phyloP scores from a whole-genome alignment of 352 stramenopile species.

The Aphanomyces stellatus region DNA sequence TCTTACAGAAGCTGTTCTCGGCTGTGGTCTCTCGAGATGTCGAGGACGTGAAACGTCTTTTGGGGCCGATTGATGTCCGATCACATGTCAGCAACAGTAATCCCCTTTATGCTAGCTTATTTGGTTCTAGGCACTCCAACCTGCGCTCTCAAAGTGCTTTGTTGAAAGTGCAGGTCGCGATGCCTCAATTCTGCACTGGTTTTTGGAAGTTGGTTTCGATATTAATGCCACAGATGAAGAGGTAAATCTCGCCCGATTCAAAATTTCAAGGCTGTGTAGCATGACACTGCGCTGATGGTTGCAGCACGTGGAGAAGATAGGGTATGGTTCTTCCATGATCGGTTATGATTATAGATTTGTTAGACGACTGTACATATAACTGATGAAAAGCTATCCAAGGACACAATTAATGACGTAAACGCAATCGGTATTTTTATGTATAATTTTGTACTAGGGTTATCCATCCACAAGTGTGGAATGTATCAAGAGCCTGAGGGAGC shows the following conservation, averaged over 20 bases:
- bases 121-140: neutral
- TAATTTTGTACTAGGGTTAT: no score
- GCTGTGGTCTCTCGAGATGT: neutral
- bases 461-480: neutral
- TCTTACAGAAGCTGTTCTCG: neutral
- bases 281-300: neutral
- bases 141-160: neutral
- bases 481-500: neutral
- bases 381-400: no score
- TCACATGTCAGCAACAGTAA: neutral
- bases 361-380: no score
- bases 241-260: neutral
- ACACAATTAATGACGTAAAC: no score
- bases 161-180: neutral
- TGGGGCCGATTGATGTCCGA: neutral
- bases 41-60: neutral
- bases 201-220: neutral
- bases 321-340: neutral
- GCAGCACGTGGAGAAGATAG: neutral
- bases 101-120: no score
- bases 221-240: slow-evolving; percentile 7
- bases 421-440: no score
- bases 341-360: no score
- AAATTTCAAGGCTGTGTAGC: neutral
- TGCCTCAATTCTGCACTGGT: neutral